These are phyloP conservation scores for Solioccasus polychromus DNA, from an alignment of 768 basidiomycete genomes.

Conservation along the genomic window DNA sequence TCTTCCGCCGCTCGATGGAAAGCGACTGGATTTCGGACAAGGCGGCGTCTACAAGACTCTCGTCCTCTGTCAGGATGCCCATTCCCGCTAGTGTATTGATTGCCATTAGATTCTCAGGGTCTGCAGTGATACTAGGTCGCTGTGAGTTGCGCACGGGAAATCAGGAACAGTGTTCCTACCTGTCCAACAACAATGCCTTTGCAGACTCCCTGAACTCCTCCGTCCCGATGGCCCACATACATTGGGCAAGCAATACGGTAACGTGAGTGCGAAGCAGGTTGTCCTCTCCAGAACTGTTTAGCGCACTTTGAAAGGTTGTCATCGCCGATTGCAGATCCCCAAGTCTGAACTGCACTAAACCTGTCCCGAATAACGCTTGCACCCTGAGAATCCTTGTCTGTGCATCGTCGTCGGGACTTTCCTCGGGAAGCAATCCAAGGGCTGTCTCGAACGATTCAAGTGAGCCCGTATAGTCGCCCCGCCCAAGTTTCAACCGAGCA, in stretches of 20 bases:
- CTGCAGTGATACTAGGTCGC: slow-evolving; percentile 60
- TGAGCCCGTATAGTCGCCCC: slow-evolving; percentile 56
- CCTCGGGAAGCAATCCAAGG: slow-evolving; percentile 63
- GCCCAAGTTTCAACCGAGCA: slow-evolving; percentile 70
- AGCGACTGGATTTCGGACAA: slow-evolving; percentile 75
- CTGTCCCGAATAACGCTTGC: slow-evolving; percentile 69
- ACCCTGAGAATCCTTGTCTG: slow-evolving; percentile 46
- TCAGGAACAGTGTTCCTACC: slow-evolving; percentile 45
- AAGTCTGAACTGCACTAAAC: slow-evolving; percentile 66
- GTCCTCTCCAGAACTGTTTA: slow-evolving; percentile 53
- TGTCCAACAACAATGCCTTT: slow-evolving; percentile 75
- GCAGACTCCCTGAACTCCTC: slow-evolving; percentile 76
- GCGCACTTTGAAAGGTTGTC: slow-evolving; percentile 61
- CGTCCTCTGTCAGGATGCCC: slow-evolving; percentile 79
- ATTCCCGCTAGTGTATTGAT: slow-evolving; percentile 87
- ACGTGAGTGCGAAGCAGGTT: slow-evolving; percentile 59
- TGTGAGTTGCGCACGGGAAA: slow-evolving; percentile 14
- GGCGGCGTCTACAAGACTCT: slow-evolving; percentile 79
- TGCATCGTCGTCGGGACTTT: slow-evolving; percentile 32
- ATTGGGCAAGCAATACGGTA: slow-evolving; percentile 76
- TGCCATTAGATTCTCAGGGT: slow-evolving; percentile 76
- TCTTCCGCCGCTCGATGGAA: slow-evolving; percentile 59
- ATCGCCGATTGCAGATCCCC: slow-evolving; percentile 64
- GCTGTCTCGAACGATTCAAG: slow-evolving; percentile 70
- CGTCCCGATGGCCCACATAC: slow-evolving; percentile 78